A percentile compares a stretch with the other conserved stretches of the same genome.
Evolutionary conservation across 345 rosid species (phyloP).

Genomic region (Adansonia digitata): DNA sequence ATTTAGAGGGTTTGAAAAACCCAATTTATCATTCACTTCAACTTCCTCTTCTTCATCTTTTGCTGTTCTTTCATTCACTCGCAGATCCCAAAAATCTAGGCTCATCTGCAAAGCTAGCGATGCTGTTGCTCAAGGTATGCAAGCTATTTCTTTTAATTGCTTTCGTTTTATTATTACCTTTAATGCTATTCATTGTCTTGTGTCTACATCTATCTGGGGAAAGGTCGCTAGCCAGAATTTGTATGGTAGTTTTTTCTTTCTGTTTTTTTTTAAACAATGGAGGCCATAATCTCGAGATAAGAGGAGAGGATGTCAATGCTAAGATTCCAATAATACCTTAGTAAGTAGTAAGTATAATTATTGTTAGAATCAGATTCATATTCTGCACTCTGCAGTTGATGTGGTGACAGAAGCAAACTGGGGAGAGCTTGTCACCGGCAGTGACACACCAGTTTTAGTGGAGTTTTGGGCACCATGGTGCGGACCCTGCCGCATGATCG

Average conservation of each 20-base stretch:
- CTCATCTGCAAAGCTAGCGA: constrained; percentile 56
- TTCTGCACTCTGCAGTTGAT: constrained; percentile 35
- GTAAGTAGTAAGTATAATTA: background rate
- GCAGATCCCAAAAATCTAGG: constrained; percentile 25
- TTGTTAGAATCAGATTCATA: background rate
- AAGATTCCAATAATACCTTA: too few relatives aligned
- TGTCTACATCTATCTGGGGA: background rate
- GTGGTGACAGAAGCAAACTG: constrained; percentile 55
- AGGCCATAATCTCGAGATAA: too few relatives aligned
- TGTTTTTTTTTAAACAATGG: too few relatives aligned
- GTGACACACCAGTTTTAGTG: constrained; percentile 51
- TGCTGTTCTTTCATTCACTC: too few relatives aligned
- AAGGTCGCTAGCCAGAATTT: background rate
- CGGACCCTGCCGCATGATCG: constrained; percentile 75
- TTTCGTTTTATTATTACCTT: background rate
- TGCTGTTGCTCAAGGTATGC: constrained; percentile 51
- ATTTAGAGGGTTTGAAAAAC: constrained; percentile 20
- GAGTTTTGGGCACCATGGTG: constrained; percentile 91
- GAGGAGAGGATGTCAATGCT: too few relatives aligned
- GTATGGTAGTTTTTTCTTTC: background rate
- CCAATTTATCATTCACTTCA: constrained; percentile 22
- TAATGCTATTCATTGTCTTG: background rate
- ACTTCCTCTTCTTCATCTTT: too few relatives aligned
- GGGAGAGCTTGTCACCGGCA: constrained; percentile 35
- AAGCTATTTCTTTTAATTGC: background rate